Base-by-base conservation (phyloP, 257 asterid genomes). In the Fraxinus anomala region DNA sequence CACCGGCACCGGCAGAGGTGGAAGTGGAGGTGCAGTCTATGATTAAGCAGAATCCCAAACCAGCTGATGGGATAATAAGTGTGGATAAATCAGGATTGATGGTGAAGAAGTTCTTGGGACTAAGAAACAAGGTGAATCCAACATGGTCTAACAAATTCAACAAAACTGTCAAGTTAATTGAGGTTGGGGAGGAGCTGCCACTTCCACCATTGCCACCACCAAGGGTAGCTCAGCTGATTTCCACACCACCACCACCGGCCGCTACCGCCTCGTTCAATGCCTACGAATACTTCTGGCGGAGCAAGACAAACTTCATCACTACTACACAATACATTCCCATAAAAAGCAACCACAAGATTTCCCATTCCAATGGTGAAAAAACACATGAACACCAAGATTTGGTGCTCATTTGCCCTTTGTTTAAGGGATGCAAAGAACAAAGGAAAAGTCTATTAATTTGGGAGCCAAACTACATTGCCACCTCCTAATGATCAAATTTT, bases 391-490 rank as follows among this genome's bases (percentile, higher is more conserved):
- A 82, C 82, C 87, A 83, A 78, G 87, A 90, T 40, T 75, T 90
- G 89, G 85, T 85, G 81, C 8, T 86, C 5, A 79, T 82, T 67
- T 84, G 81, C 44, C 85, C 93, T 68, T 73, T 82, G 21, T 42
- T 83, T 71, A 87, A 83, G 80, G 89, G 91, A 30, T 94, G 98
- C 97, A 90, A 90, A 31, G 96, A 89, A 79, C 75, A 85, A 0
- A 84, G 86, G 75, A 89, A 86, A 59, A 84, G 94, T 73, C 87
- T 83, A 26, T 3, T 76, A 72, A 75, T 84, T 40, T 85, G 93
- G 90, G 92, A 89, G 88, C 92, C 97, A 42, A 70, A 83, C 72
- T 92, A 97, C 93, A 89, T 94, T 80, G 94, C 96, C 73, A 91
- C 98, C 23, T 91, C 91, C 74, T 88, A 77, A 89, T 70, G 37